These are phyloP conservation scores for Babesia divergens DNA, from an alignment of 169 alveolate genomes.

Conservation along the genomic window DNA sequence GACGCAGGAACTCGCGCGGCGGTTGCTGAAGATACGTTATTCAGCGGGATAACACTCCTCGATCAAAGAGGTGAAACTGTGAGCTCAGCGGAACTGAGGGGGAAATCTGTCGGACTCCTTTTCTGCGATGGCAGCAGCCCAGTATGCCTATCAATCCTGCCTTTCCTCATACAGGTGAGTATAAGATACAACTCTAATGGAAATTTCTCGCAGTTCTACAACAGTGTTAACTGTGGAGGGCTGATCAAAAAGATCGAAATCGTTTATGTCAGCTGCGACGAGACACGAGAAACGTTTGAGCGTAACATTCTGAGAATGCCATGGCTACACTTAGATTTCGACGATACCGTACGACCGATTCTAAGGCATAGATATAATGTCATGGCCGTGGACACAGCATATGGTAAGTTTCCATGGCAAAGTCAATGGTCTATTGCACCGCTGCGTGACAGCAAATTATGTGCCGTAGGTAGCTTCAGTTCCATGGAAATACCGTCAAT, in stretches of 20 bases:
- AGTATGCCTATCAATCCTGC: slow-evolving; percentile 1
- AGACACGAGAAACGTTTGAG: slow-evolving; percentile 1
- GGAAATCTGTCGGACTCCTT: slow-evolving; percentile 31
- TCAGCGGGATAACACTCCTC: neutral
- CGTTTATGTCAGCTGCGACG: slow-evolving; percentile 35
- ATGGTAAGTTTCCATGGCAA: slow-evolving; percentile 15
- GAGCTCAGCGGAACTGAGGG: neutral
- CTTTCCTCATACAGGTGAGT: slow-evolving; percentile 23
- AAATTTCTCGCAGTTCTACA: neutral
- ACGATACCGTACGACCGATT: slow-evolving; percentile 1
- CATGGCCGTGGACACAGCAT: neutral
- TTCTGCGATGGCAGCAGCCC: slow-evolving; percentile 39
- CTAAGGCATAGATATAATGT: slow-evolving; percentile 21
- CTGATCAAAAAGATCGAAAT: slow-evolving; percentile 10
- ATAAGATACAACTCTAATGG: neutral
- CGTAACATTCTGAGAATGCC: slow-evolving; percentile 20
- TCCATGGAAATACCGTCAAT: slow-evolving; percentile 28
- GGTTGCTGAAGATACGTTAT: neutral
- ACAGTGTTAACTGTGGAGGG: slow-evolving; percentile 16
- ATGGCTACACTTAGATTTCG: slow-evolving; percentile 21
- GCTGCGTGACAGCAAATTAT: neutral
- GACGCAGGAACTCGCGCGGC: neutral
- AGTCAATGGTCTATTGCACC: neutral
- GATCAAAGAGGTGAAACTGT: slow-evolving; percentile 28
- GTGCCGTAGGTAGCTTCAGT: slow-evolving; percentile 11